Evolutionary conservation across 2,329 filamentous ascomycete genomes (phyloP), one percentile per base, ranked within the genome.

Genomic region (Penicillium brasilianum): DNA sequence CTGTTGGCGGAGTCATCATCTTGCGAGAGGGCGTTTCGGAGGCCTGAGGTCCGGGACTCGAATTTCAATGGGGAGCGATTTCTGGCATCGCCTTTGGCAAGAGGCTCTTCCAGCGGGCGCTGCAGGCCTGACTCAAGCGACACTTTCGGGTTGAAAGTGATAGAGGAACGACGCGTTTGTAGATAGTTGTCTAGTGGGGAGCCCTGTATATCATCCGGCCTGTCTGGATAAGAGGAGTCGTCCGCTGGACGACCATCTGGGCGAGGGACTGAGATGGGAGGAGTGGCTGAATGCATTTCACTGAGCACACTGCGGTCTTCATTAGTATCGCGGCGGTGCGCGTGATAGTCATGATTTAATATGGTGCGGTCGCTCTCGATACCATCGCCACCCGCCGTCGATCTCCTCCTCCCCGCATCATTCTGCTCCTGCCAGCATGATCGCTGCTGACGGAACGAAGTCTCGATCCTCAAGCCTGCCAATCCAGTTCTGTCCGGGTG

Each of bases 201-300:
- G 4, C 72, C 70, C 13, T 71, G 71, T 13, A 75, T 57, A 55
- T 77, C 75, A 25, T 76, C 74, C 41, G 76, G 75, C 54, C 76
- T 74, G 59, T 78, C 74, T 16, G 74, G 74, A 43, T 71, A 78
- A 44, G 71, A 62, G 54, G 74, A 68, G 41, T 75, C 68, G 48
- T 63, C 63, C 3, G 62, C 25, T 18, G 66, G 64, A 41, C 70
- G 70, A 20, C 78, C 75, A 65, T 76, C 74, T 53, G 71, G 63
- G 57, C 77, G 75, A 49, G 80, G 80, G n/a, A 82, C 80, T 53
- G 76, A 74, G 55, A 82, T 80, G 34, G 79, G 79, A 61, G 78
- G 77, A 41, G 79, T 81, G 49, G 71, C 74, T 63, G 76, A 78
- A 71, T 78, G 76, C 55, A 78, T 68, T 63, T 75, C 74, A 65